Evolutionary conservation across 2,329 filamentous ascomycete genomes (phyloP), one percentile per base, ranked within the genome.

Genomic region (Fusarium longipes): DNA sequence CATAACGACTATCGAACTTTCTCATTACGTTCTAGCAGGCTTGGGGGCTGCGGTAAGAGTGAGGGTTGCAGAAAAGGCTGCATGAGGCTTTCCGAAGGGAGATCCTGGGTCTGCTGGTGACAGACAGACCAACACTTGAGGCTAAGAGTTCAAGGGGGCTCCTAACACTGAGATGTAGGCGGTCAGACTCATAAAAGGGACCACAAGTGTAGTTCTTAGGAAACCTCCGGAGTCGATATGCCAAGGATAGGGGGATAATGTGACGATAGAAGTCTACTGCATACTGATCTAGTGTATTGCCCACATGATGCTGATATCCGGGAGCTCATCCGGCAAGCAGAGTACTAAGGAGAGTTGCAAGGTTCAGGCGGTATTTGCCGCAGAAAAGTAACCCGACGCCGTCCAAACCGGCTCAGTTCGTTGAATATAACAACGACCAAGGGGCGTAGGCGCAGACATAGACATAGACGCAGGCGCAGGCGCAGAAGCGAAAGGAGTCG

Each of bases 51-150:
- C 51, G 48, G 68, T 40, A 58, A 55, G 51, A 48, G 45, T 48
- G 51, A n/a, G 30, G 71, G 69, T 39, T 60, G 71, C 69, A 70
- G 65, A 17, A 18, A 35, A 44, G 69, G 71, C 60, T 68, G 69
- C 69, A 70, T 71, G 56, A 54, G 64, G 59, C 53, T 61, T 61
- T 67, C 62, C 56, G 43, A 60, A 69, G 69, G 71, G 67, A 63
- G 67, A 73, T 68, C 66, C 51, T 51, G 56, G 42, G 56, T 67
- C 63, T 57, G 63, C 63, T 61, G 63, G 57, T 54, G 39, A 18
- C 57, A 54, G 43, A 54, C 36, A 47, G 43, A 57, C 65, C 65
- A 68, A 68, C 65, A 53, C 42, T 12, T 39, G 61, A 65, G 38
- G 49, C 40, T 32, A 27, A n/a, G 27, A 27, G 29, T 44, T 57